A percentile compares a stretch with the other conserved stretches of the same genome.
Evolutionary conservation across 768 basidiomycete genomes (phyloP).

Genomic region (Strobilomyces confusus): DNA sequence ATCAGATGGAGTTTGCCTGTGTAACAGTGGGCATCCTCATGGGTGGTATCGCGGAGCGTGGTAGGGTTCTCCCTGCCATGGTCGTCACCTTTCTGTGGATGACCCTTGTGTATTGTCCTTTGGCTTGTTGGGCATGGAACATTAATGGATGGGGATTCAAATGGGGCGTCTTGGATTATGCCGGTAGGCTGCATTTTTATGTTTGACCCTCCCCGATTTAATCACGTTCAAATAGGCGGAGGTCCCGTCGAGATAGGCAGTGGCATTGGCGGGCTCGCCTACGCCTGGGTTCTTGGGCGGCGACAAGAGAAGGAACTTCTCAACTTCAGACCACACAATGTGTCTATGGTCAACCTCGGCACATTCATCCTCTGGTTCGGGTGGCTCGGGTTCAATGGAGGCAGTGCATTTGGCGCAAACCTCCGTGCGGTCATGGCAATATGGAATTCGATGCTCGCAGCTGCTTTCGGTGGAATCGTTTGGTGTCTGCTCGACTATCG

Average conservation of each 20-base stretch:
- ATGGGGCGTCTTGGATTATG: slow-evolving; percentile 86
- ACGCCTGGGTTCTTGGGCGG: slow-evolving; percentile 82
- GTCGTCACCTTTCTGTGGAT: slow-evolving; percentile 81
- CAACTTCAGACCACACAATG: slow-evolving; percentile 87
- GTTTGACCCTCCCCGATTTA: background rate
- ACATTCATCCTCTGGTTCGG: slow-evolving; percentile 88
- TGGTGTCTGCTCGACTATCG: slow-evolving; percentile 83
- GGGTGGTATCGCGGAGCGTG: slow-evolving; percentile 84
- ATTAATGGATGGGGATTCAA: slow-evolving; percentile 79
- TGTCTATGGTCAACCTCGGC: slow-evolving; percentile 76
- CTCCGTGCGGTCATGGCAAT: slow-evolving; percentile 80
- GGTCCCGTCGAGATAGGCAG: slow-evolving; percentile 87
- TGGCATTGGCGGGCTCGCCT: slow-evolving; percentile 82
- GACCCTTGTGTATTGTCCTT: slow-evolving; percentile 83
- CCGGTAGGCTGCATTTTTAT: slow-evolving; percentile 45
- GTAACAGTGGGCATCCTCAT: slow-evolving; percentile 75
- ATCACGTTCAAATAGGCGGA: slow-evolving; percentile 47
- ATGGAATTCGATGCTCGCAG: slow-evolving; percentile 86
- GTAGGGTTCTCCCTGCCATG: slow-evolving; percentile 77
- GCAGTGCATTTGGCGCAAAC: slow-evolving; percentile 84
- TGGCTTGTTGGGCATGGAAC: slow-evolving; percentile 86
- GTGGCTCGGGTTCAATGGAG: slow-evolving; percentile 89
- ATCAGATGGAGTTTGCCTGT: slow-evolving; percentile 83
- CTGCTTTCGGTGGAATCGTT: slow-evolving; percentile 75
- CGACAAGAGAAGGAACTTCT: slow-evolving; percentile 66